These are phyloP conservation scores for Aquilaria sinensis DNA, from an alignment of 345 rosid genomes.

Conservation along the genomic window DNA sequence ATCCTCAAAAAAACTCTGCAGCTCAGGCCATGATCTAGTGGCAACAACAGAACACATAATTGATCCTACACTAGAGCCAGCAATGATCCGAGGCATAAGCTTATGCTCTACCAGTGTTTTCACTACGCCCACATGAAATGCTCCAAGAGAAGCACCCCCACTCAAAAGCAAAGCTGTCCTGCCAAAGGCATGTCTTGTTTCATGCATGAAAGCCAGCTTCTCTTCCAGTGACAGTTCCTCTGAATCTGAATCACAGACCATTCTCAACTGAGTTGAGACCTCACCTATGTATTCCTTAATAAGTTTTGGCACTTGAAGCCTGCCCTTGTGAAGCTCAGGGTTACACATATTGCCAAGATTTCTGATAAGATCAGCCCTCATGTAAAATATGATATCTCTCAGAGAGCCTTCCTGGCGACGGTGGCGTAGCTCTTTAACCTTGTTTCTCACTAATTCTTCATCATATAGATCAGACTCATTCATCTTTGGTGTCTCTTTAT, in stretches of 20 bases:
- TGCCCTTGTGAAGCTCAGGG: slow-evolving; percentile 93
- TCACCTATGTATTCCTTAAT: slow-evolving; percentile 93
- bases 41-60: slow-evolving; percentile 80
- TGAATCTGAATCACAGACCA: slow-evolving; percentile 83
- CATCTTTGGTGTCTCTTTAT: slow-evolving; percentile 74
- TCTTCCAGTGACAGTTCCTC: slow-evolving; percentile 96
- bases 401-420: slow-evolving; percentile 87
- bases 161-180: slow-evolving; percentile 95
- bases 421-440: slow-evolving; percentile 73
- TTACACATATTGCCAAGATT: slow-evolving; percentile 98
- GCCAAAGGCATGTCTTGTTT: slow-evolving; percentile 95
- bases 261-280: slow-evolving; percentile 83
- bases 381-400: slow-evolving; percentile 86
- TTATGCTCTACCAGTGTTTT: slow-evolving; percentile 87
- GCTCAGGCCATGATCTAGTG: slow-evolving; percentile 95
- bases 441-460: slow-evolving; percentile 81
- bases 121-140: slow-evolving; percentile 88
- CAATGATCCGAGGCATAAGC: slow-evolving; percentile 83
- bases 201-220: slow-evolving; percentile 93
- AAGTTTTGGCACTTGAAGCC: slow-evolving; percentile 89
- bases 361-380: slow-evolving; percentile 96
- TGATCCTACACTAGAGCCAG: slow-evolving; percentile 99
- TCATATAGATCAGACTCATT: slow-evolving; percentile 76
- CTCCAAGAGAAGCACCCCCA: slow-evolving; percentile 99
- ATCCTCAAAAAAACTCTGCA: slow-evolving; percentile 88